A percentile compares a stretch with the other conserved stretches of the same genome.
phyloP scores from a whole-genome alignment of 2,329 filamentous ascomycete genomes.

The Neobulgaria alba region DNA sequence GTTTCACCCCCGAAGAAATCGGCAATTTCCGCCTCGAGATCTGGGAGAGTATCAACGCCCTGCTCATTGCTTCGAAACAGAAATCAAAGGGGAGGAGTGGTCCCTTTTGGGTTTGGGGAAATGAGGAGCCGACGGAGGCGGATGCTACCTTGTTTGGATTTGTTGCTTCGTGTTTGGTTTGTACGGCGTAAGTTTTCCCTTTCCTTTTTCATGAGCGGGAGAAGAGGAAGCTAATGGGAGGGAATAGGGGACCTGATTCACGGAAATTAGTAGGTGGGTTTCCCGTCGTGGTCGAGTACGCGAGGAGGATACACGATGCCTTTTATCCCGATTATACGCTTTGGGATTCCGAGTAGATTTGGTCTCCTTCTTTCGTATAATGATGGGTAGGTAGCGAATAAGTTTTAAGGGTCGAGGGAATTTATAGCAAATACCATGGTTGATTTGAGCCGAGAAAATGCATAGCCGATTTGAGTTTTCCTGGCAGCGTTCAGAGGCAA shows the following conservation, averaged over 20 bases:
- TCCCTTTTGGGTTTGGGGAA: slow-evolving; percentile 39
- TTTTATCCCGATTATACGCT: slow-evolving; percentile 51
- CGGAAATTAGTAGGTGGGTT: slow-evolving; percentile 36
- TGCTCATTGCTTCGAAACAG: slow-evolving; percentile 32
- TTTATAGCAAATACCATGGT: no score
- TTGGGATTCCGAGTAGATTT: no score
- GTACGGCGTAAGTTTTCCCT: slow-evolving; percentile 39
- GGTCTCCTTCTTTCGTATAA: no score
- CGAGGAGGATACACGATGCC: slow-evolving; percentile 41
- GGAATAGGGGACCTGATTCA: slow-evolving; percentile 38
- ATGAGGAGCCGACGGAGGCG: slow-evolving; percentile 44
- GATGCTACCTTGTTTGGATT: slow-evolving; percentile 52
- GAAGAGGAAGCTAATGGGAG: neutral
- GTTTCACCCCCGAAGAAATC: slow-evolving; percentile 43
- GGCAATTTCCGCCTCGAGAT: slow-evolving; percentile 37
- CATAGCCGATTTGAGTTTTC: no score
- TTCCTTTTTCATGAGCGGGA: neutral
- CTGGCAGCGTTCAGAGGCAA: no score
- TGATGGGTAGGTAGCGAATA: no score
- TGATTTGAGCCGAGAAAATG: no score
- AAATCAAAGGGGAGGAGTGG: slow-evolving; percentile 18
- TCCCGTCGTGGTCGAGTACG: slow-evolving; percentile 46
- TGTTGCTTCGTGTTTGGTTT: slow-evolving; percentile 42
- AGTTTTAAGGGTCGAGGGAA: no score
- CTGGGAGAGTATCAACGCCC: slow-evolving; percentile 42